A percentile compares a stretch with the other conserved stretches of the same genome.
Evolutionary conservation across 306 rosid species (phyloP).

Genomic region (Cucurbita pepo): DNA sequence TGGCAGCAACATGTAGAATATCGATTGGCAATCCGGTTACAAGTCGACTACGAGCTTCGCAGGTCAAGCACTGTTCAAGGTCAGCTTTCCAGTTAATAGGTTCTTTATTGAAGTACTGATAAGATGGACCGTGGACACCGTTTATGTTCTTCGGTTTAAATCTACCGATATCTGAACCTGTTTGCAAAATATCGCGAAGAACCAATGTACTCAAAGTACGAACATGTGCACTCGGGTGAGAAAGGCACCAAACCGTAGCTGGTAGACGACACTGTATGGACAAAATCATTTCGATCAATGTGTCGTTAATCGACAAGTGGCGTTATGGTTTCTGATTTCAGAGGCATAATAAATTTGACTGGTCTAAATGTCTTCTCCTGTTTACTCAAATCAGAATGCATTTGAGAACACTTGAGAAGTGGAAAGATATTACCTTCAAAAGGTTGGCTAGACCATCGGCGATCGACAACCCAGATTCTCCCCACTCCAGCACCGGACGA

Average conservation of each 20-base stretch:
- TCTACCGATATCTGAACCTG: constrained; percentile 37
- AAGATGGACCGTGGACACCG: constrained; percentile 31
- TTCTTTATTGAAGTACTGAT: constrained; percentile 34
- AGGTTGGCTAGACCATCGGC: constrained; percentile 91
- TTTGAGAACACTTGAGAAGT: neutral
- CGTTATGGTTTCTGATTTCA: neutral
- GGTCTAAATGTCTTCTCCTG: neutral
- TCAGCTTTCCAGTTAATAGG: constrained; percentile 71
- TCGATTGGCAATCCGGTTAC: constrained; percentile 49
- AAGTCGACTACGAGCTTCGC: constrained; percentile 89
- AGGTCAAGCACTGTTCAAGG: constrained; percentile 62
- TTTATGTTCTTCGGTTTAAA: constrained; percentile 25
- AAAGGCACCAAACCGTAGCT: constrained; percentile 68
- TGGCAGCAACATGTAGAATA: constrained; percentile 63
- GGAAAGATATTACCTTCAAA: constrained; percentile 3
- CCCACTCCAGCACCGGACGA: constrained; percentile 68
- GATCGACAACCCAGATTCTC: constrained; percentile 79
- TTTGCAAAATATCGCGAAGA: constrained; percentile 67
- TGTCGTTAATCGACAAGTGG: neutral
- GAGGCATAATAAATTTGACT: neutral
- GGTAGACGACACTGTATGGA: constrained; percentile 78
- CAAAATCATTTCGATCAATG: neutral
- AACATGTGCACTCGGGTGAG: constrained; percentile 87
- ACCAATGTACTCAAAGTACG: constrained; percentile 78
- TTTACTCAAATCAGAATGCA: neutral